Conservation (phyloP, 768 basidiomycete genomes). For the Trametes cubensis region DNA sequence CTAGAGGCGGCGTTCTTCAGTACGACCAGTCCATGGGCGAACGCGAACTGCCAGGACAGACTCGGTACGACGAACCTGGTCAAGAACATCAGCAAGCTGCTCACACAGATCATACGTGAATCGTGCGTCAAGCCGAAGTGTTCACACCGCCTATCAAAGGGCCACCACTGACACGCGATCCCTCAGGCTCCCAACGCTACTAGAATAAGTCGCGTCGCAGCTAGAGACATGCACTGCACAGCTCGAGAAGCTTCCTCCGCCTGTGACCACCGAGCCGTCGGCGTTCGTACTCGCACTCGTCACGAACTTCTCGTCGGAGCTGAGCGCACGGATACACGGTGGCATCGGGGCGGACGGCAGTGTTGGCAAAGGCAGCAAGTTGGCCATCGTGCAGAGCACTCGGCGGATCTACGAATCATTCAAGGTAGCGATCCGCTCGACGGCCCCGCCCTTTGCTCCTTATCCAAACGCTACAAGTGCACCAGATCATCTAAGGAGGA, state of each 20-base stretch:
- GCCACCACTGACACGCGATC: neutral
- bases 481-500: too few species aligned
- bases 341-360: neutral
- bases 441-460: conserved; percentile 47
- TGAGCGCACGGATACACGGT: conserved; percentile 17
- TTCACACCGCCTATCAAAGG: too few species aligned
- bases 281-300: conserved; percentile 25
- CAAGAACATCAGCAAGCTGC: conserved; percentile 49
- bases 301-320: conserved; percentile 14
- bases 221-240: conserved; percentile 13
- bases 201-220: conserved; percentile 17
- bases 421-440: conserved; percentile 39
- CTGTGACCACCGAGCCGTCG: conserved; percentile 22
- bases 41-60: conserved; percentile 45
- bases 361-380: conserved; percentile 27
- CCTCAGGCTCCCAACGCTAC: conserved; percentile 18
- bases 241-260: conserved; percentile 20
- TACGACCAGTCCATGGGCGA: conserved; percentile 53
- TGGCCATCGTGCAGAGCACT: conserved; percentile 41
- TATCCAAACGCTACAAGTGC: conserved; percentile 19
- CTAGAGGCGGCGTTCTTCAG: conserved; percentile 51
- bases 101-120: conserved; percentile 38
- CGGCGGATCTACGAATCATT: conserved; percentile 38
- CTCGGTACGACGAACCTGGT: conserved; percentile 63
- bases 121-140: neutral